These are phyloP conservation scores for Symbiodinium pilosum DNA, from an alignment of 73 alveolate species.

Conservation along the genomic window DNA sequence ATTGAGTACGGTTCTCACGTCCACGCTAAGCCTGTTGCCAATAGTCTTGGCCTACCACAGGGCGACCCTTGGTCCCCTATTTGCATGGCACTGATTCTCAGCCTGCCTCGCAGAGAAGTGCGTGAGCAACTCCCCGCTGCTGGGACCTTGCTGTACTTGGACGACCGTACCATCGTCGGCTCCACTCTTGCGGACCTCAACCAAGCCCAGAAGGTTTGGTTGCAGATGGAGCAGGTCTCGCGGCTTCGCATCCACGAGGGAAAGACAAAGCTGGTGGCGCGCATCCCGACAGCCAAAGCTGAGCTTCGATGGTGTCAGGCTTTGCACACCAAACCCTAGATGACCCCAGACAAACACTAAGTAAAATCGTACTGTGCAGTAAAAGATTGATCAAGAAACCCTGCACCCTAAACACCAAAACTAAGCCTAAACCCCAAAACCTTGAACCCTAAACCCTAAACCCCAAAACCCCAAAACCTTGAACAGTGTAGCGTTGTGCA, in stretches of 20 bases:
- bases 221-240: background rate
- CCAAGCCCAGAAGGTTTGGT: background rate
- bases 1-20: background rate
- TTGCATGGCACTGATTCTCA: background rate
- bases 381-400: no score
- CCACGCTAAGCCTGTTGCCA: background rate
- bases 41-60: background rate
- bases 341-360: no score
- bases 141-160: background rate
- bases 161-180: background rate
- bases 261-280: background rate
- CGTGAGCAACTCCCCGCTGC: background rate
- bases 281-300: background rate
- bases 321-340: no score
- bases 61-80: constrained; percentile 7
- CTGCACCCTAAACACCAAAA: no score
- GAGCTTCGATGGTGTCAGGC: no score
- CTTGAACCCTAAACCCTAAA: no score
- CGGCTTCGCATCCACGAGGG: background rate
- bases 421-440: no score
- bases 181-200: background rate
- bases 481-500: no score
- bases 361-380: no score
- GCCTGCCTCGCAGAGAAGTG: background rate
- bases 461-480: no score